Evolutionary conservation across 2,329 filamentous ascomycete genomes (phyloP), one percentile per base, ranked within the genome.

Genomic region (Albifimbria verrucaria): DNA sequence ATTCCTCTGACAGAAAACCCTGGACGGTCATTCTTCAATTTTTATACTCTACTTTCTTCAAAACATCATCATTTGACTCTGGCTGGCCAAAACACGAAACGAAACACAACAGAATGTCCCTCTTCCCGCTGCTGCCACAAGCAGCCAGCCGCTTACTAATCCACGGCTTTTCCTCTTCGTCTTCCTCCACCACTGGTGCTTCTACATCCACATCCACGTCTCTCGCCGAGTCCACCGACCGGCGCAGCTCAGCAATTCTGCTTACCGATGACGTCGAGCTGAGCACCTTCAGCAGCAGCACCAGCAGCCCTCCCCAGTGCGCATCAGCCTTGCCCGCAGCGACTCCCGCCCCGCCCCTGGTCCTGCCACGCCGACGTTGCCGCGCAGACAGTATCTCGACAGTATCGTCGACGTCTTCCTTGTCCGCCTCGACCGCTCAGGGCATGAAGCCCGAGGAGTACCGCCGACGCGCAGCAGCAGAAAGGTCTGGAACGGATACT

Each of bases 401-500:
- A 51, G 44, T 18, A 7, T 23, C 44, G 20, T 47, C 42, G 20
- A 45, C 55, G 21, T 45, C 45, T 7, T 48, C 50, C 41, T 49
- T 46, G 18, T 41, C 44, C 10, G 50, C 43, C 22, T 55, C 47
- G n/a, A 17, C 28, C 47, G 32, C 17, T 43, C 55, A 26, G 32
- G 48, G 39, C 48, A 62, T 62, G 52, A 63, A 57, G 49, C 52
- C 46, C 43, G 48, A 51, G 25, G 56, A 65, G 41, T 62, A 60
- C 36, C 57, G 54, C 44, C 55, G 57, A 23, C 52, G 58, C 36
- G 18, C 32, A 39, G 32, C 32, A 39, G 57, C 68, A 15, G 56
- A 56, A 55, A 62, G 45, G 52, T 64, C 52, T 68, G 65, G 62
- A 57, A 59, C 42, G 61, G 58, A 28, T 60, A 61, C 51, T 68